Base-by-base conservation (phyloP, 2,329 filamentous ascomycete species). In the Trichoderma sp. region DNA sequence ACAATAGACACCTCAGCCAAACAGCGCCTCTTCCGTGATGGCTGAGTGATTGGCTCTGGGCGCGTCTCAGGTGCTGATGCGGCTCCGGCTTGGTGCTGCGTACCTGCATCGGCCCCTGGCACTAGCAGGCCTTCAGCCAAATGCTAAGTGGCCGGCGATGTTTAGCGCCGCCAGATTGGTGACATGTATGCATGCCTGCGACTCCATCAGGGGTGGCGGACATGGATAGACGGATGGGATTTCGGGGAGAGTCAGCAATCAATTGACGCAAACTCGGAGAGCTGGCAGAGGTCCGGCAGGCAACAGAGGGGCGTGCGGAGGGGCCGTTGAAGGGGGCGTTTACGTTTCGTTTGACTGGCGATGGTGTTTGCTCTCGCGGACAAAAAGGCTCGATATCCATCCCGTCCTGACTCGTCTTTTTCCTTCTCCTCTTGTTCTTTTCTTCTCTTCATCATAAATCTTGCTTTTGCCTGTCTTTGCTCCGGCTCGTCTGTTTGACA, bases 41-140 rank as follows among this genome's bases (percentile, higher is more conserved):
- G 71, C 71, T 65, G 41, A 73, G 78, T 78, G 81, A 82, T 84
- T 84, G 82, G 82, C 78, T 77, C 68, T 60, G 76, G 75, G 77
- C 73, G 78, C 80, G 83, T 84, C 83, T 84, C 83, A 83, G 79
- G 75, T 80, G 31, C 53, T 74, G 71, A 74, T 56, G 50, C 71
- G 45, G 41, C 68, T 31, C 71, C 21, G 75, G 78, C 38, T 64
- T 41, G 31, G 35, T 21, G 65, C 59, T 71, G 65, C 60, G 79
- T 80, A 80, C 80, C 80, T 81, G 80, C 79, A 78, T 79, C 64
- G 35, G 69, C 75, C 75, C 69, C 71, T 76, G 62, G 63, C 31
- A 38, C 69, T 74, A 67, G n/a, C 33, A 62, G 27, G n/a, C 33
- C 35, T 21, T 74, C 56, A 63, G 71, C 31, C 69, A 50, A 67